Evolutionary conservation across 176 grass and related monocot species (phyloP), one percentile per base, ranked within the genome.

Genomic region (Echinochloa phyllopogon): DNA sequence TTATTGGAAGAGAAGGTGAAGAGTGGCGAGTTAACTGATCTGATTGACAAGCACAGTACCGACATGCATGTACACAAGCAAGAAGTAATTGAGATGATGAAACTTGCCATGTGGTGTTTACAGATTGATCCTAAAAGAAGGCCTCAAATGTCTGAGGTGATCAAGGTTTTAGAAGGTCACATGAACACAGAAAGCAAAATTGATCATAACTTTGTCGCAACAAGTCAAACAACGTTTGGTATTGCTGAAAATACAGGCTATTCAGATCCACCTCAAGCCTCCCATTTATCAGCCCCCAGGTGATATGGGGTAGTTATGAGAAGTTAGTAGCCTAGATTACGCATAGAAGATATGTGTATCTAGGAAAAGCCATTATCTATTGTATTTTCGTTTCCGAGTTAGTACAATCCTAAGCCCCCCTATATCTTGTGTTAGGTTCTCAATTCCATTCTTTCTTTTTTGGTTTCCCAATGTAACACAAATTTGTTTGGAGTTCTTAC

Each of bases 61-160:
- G 27, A 76, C 6, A 84, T 80, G 68, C 20, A 80, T 4, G 62
- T 67, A 45, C 51, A 86, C 48, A n/a, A 29, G 11, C 12, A 83
- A 3, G 83, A 92, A 18, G 62, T 72, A 21, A 61, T 88, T 80
- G 17, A 82, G 6, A 79, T 86, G 82, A 86, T 92, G 43, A 39
- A 73, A 20, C 74, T 89, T 5, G 80, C 87, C 10, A 86, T 89
- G 45, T 92, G 91, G 87, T 89, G 91, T 25, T 73, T 92, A 45
- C 80, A 92, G 77, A 57, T 39, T 24, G 84, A 89, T 41, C 51
- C 45, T 47, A 84, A 37, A 68, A 59, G 10, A 72, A 83, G 88
- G 61, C 88, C 92, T 76, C 78, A 51, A 40, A 94, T 94, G 92
- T 81, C 74, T 0, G 75, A 77, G 13, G 92, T 90, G 0, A 60